Evolutionary conservation across 495 filamentous ascomycete species (phyloP).

Genomic region (Penicillium nucicola): DNA sequence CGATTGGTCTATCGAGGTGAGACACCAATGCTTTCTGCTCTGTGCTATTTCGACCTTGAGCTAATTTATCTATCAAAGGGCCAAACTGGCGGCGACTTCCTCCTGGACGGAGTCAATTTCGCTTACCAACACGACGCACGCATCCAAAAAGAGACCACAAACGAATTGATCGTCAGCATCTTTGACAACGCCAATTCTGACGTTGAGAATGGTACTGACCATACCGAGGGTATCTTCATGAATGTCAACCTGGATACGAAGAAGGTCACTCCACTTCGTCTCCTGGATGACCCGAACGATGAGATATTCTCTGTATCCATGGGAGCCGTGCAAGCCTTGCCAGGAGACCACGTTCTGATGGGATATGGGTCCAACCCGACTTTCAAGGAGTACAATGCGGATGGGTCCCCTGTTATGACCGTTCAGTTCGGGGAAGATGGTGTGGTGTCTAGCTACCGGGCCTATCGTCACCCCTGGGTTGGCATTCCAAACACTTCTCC

Average conservation of each 20-base stretch:
- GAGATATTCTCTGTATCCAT: conserved; percentile 33
- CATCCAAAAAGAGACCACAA: conserved; percentile 6
- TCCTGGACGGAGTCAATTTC: conserved; percentile 14
- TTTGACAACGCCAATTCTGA: conserved; percentile 27
- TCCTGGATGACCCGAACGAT: conserved; percentile 19
- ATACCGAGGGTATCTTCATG: conserved; percentile 21
- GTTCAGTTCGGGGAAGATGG: conserved; percentile 18
- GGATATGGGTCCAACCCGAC: conserved; percentile 42
- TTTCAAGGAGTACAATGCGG: conserved; percentile 37
- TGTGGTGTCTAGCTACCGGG: conserved; percentile 20
- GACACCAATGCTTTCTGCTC: background rate
- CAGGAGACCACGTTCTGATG: conserved; percentile 34
- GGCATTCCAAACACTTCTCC: conserved; percentile 14
- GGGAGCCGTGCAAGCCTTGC: conserved; percentile 35
- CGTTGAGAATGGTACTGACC: conserved; percentile 7
- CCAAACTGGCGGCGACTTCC: conserved; percentile 35
- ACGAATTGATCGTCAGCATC: conserved; percentile 17
- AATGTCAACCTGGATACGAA: conserved; percentile 16
- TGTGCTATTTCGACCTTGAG: background rate
- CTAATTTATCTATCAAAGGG: conserved; percentile 10
- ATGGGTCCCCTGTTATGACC: conserved; percentile 14
- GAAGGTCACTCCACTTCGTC: conserved; percentile 4
- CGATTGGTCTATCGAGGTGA: conserved; percentile 19
- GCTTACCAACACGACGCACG: conserved; percentile 30
- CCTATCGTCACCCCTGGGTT: conserved; percentile 19